A percentile compares a stretch with the other conserved stretches of the same genome.
Evolutionary conservation across 768 basidiomycete genomes (phyloP).

Genomic region (Agrocybe pediades): DNA sequence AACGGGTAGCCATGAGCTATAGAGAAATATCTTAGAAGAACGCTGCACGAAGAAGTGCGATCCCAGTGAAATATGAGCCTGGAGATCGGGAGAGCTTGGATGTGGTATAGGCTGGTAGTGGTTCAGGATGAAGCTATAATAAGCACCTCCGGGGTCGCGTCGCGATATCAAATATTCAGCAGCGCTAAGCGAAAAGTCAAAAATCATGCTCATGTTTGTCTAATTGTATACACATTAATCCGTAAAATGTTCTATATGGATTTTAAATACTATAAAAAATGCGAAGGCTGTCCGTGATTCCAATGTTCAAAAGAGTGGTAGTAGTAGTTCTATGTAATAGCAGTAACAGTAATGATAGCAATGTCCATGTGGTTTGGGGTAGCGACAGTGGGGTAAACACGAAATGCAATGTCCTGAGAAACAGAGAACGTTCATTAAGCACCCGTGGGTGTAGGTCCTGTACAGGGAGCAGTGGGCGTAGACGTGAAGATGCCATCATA

Average conservation of each 20-base stretch:
- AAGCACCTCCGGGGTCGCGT: too few relatives aligned
- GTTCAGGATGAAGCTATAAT: too few relatives aligned
- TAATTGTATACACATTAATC: not conserved
- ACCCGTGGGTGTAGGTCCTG: conserved; percentile 22
- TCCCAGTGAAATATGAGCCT: too few relatives aligned
- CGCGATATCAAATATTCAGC: not conserved
- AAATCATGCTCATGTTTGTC: not conserved
- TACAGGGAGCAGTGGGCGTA: conserved; percentile 28
- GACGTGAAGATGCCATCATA: conserved; percentile 29
- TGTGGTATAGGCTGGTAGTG: too few relatives aligned
- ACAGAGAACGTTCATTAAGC: not conserved
- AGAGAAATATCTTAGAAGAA: too few relatives aligned
- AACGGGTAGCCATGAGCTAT: too few relatives aligned
- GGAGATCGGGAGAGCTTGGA: too few relatives aligned
- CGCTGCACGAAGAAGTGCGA: too few relatives aligned
- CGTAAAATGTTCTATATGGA: not conserved
- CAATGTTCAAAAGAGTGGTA: not conserved
- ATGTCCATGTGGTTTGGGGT: not conserved
- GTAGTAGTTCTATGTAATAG: too few relatives aligned
- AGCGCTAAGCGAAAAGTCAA: not conserved
- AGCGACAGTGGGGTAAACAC: not conserved
- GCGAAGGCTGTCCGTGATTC: not conserved
- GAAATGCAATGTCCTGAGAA: not conserved
- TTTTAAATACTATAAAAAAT: not conserved
- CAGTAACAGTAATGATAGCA: not conserved